Percentiles rank a stretch among this genome's conserved stretches.
Conservation (phyloP, 2,329 filamentous ascomycete genomes). For the Epichloe festucae region DNA sequence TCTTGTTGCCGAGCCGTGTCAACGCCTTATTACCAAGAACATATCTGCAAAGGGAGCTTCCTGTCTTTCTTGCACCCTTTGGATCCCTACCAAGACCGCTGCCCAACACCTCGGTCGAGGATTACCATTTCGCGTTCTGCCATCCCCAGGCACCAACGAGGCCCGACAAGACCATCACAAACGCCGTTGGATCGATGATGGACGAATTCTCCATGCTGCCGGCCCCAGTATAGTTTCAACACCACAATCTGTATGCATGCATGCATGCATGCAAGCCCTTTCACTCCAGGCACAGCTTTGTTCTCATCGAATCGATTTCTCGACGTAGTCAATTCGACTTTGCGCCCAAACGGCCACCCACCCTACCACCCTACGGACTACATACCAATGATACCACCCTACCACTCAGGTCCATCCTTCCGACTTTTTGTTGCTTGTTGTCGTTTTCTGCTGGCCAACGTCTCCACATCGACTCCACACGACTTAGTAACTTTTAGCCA, state of each 20-base stretch:
- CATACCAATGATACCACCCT: no score
- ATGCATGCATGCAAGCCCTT: no score
- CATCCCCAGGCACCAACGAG: not conserved
- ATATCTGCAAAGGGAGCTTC: no score
- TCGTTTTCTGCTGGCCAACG: not conserved
- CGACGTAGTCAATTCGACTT: not conserved
- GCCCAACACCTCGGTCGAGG: not conserved
- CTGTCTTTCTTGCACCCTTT: not conserved
- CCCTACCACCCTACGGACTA: no score
- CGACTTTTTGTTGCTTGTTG: not conserved
- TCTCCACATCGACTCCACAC: conserved; percentile 1
- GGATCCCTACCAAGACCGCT: not conserved
- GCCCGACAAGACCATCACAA: not conserved
- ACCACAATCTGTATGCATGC: not conserved
- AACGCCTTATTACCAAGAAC: not conserved
- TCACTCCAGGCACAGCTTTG: not conserved
- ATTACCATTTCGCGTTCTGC: not conserved
- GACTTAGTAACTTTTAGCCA: not conserved
- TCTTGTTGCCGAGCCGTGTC: not conserved
- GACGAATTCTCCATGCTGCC: not conserved
- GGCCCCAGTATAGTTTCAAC: not conserved
- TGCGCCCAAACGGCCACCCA: not conserved
- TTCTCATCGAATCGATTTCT: not conserved
- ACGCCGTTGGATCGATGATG: not conserved
- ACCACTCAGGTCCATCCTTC: no score